phyloP scores from a whole-genome alignment of 495 filamentous ascomycete species.

The Neurospora sp. region DNA sequence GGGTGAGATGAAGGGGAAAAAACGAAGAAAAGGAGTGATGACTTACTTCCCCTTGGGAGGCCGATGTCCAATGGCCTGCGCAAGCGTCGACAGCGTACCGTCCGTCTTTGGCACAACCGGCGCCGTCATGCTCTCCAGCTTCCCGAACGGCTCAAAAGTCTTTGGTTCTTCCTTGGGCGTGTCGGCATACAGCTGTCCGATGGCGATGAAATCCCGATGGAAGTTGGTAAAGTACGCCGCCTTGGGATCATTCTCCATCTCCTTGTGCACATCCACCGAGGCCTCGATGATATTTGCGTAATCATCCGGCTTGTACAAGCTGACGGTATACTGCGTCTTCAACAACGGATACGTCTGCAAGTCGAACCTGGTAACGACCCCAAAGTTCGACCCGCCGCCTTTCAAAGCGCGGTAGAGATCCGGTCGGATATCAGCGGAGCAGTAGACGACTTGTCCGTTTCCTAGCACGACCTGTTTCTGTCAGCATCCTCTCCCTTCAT shows the following conservation, averaged over 20 bases:
- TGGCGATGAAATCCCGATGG: conserved; percentile 6
- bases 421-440: conserved; percentile 14
- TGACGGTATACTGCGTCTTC: neutral
- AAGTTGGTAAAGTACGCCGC: conserved; percentile 8
- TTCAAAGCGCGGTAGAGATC: conserved; percentile 47
- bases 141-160: neutral
- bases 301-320: conserved; percentile 1
- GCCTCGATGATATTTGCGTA: conserved; percentile 4
- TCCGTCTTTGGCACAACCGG: conserved; percentile 13
- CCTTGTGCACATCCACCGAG: neutral
- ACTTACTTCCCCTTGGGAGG: conserved; percentile 2
- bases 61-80: neutral
- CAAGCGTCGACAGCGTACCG: conserved; percentile 9
- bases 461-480: conserved; percentile 26
- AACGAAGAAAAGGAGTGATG: neutral
- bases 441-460: conserved; percentile 24
- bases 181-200: conserved; percentile 11
- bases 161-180: neutral
- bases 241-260: neutral
- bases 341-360: conserved; percentile 5
- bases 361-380: conserved; percentile 47
- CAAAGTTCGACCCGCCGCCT: conserved; percentile 51
- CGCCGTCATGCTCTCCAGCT: conserved; percentile 6
- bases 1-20: no score
- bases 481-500: no score